Conservation (phyloP, 441 rosid genomes). For the Pelargonium australe region DNA sequence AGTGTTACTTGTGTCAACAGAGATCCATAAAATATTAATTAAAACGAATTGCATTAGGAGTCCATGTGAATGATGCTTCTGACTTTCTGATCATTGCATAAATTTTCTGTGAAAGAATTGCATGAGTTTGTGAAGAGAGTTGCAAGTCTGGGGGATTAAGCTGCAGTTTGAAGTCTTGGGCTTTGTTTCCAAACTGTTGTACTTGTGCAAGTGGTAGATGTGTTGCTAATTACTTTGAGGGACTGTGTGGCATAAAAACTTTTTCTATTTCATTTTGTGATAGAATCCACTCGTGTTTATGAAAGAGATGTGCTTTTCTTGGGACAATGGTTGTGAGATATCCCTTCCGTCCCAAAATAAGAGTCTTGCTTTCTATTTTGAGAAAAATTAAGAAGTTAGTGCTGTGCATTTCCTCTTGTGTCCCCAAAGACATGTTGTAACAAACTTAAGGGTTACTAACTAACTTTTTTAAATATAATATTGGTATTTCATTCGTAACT, state of each 20-base stretch:
- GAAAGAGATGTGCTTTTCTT: neutral
- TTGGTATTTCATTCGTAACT: too few relatives aligned
- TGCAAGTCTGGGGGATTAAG: neutral
- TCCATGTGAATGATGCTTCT: neutral
- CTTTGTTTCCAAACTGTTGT: neutral
- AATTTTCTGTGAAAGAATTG: neutral
- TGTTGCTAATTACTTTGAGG: neutral
- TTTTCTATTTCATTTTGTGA: neutral
- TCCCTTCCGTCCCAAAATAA: neutral
- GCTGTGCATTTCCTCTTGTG: too few relatives aligned
- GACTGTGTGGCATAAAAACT: neutral
- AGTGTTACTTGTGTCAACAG: neutral
- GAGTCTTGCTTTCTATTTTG: too few relatives aligned
- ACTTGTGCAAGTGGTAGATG: neutral
- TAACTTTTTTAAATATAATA: too few relatives aligned
- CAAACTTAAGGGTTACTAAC: too few relatives aligned
- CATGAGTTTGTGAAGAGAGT: constrained; percentile 4
- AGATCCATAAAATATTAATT: neutral
- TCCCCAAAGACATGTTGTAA: too few relatives aligned
- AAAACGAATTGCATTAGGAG: neutral
- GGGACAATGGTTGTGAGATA: constrained; percentile 1
- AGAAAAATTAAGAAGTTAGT: too few relatives aligned
- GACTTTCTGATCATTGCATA: neutral
- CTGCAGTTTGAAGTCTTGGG: neutral
- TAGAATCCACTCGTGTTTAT: neutral